A percentile compares a stretch with the other conserved stretches of the same genome.
phyloP scores from a whole-genome alignment of 2,329 filamentous ascomycete species.

The Fusarium tanahbumbuense region DNA sequence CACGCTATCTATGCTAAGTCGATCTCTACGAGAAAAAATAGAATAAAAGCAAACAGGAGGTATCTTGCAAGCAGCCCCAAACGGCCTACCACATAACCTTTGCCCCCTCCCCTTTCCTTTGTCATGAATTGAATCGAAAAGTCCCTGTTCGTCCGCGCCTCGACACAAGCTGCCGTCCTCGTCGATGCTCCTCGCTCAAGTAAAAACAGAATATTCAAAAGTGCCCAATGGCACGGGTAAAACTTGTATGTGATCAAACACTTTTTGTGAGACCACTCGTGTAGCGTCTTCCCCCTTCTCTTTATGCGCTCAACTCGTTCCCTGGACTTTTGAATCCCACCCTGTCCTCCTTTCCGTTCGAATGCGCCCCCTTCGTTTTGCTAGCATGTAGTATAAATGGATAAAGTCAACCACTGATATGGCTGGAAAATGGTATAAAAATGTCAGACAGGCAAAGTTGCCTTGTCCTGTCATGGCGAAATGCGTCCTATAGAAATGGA shows the following conservation, averaged over 20 bases:
- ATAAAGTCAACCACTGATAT: background rate
- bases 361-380: background rate
- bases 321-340: background rate
- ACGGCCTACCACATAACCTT: constrained; percentile 25
- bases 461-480: background rate
- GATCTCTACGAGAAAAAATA: constrained; percentile 9
- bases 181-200: constrained; percentile 39
- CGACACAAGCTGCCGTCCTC: constrained; percentile 21
- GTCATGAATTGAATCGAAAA: constrained; percentile 35
- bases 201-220: constrained; percentile 29
- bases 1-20: constrained; percentile 31
- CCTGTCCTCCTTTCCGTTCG: background rate
- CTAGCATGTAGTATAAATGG: background rate
- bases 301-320: background rate
- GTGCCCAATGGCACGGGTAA: constrained; percentile 17
- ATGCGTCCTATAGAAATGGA: background rate
- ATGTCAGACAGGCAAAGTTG: background rate
- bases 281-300: constrained; percentile 9
- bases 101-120: constrained; percentile 5
- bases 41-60: constrained; percentile 30
- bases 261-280: constrained; percentile 1
- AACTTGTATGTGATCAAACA: constrained; percentile 2
- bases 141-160: constrained; percentile 14
- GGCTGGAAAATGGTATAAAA: background rate
- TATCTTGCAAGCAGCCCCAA: constrained; percentile 36